Evolutionary conservation across 1,284 basidiomycete species (phyloP).

Genomic region (Ceratobasidium papillatum): DNA sequence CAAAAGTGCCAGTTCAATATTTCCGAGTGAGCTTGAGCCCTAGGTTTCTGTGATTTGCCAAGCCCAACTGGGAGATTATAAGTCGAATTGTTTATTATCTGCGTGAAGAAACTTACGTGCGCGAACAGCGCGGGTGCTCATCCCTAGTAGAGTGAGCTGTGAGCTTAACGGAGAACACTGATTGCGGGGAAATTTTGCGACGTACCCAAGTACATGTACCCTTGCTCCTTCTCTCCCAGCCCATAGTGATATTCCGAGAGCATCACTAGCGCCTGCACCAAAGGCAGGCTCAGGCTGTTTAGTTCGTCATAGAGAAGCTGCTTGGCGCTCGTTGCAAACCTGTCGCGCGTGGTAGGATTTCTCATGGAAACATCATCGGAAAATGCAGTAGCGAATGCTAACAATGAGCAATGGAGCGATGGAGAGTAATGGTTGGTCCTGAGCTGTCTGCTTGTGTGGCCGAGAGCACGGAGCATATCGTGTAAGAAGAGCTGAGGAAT

Average conservation of each 20-base stretch:
- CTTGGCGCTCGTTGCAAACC: background rate
- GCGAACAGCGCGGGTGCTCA: background rate
- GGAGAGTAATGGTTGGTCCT: background rate
- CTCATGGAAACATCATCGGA: constrained; percentile 2
- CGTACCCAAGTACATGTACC: constrained; percentile 25
- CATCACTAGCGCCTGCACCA: background rate
- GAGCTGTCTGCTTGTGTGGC: too few species aligned
- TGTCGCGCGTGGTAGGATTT: background rate
- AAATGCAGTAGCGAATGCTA: background rate
- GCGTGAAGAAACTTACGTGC: background rate
- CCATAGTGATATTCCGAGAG: constrained; percentile 18
- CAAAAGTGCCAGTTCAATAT: background rate
- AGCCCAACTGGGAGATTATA: background rate
- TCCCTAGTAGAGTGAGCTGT: background rate
- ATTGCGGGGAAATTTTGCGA: background rate
- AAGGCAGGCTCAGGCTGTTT: background rate
- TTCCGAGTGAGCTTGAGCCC: background rate
- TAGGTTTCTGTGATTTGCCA: background rate
- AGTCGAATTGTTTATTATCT: background rate
- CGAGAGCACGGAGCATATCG: constrained; percentile 17
- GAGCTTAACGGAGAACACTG: background rate
- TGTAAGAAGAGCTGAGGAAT: constrained; percentile 4
- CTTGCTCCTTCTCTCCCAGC: background rate
- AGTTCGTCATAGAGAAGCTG: background rate
- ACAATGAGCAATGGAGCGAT: background rate